Conservation (phyloP, 75 land plant genomes). For the Cunninghamia lanceolata region DNA sequence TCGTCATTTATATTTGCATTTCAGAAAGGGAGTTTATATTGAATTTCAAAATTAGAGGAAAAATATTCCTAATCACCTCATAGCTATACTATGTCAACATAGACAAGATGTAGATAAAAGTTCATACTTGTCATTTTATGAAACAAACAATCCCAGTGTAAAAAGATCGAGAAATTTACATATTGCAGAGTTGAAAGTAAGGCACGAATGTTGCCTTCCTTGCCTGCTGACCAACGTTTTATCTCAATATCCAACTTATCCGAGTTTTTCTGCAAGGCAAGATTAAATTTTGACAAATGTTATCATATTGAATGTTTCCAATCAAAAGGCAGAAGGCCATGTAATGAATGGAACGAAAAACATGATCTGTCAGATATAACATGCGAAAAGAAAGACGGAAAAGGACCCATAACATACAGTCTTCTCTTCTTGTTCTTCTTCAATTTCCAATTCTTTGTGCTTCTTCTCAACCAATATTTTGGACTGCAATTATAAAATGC, state of each 20-base stretch:
- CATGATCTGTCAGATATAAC: neutral
- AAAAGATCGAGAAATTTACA: slow-evolving; percentile 32
- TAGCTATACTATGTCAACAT: neutral
- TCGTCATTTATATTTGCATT: neutral
- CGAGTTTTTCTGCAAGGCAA: slow-evolving; percentile 18
- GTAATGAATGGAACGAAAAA: neutral
- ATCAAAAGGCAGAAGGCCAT: neutral
- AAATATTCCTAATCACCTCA: neutral
- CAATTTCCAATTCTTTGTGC: slow-evolving; percentile 6
- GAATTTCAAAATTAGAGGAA: neutral
- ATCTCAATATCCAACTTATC: slow-evolving; percentile 66
- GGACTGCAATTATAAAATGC: neutral
- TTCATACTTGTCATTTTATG: neutral
- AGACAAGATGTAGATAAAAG: neutral
- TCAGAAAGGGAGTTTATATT: neutral
- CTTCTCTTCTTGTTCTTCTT: slow-evolving; percentile 7
- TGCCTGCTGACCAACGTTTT: slow-evolving; percentile 74
- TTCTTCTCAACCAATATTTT: slow-evolving; percentile 11
- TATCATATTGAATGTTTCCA: neutral
- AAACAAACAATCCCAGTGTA: neutral
- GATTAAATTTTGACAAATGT: neutral
- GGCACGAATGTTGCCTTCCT: slow-evolving; percentile 86
- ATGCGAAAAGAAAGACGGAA: neutral
- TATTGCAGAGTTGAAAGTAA: slow-evolving; percentile 83
- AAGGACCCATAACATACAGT: neutral